These are phyloP conservation scores for Desmodesmus armatus DNA, from an alignment of 139 green algal genomes.

Conservation along the genomic window DNA sequence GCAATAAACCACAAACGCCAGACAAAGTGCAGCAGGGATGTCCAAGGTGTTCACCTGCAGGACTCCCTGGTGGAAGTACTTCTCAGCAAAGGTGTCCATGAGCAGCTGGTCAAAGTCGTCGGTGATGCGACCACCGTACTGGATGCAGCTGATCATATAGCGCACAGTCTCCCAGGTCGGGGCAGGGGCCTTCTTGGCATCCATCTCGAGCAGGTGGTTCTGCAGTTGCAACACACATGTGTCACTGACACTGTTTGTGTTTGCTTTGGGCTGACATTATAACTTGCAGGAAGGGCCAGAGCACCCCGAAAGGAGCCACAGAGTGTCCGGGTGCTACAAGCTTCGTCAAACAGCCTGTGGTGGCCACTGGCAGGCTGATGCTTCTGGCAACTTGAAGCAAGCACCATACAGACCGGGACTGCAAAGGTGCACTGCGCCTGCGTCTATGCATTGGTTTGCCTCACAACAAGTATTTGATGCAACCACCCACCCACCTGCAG, in stretches of 20 bases:
- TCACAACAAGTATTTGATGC: too few relatives aligned
- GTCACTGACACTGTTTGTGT: neutral
- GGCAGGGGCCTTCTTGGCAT: constrained; percentile 80
- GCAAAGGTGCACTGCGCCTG: neutral
- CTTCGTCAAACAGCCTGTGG: too few relatives aligned
- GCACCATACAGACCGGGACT: too few relatives aligned
- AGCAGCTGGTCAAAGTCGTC: constrained; percentile 95
- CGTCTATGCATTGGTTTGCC: too few relatives aligned
- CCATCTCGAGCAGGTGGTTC: constrained; percentile 96
- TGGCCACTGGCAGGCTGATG: too few relatives aligned
- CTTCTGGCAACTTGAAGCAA: too few relatives aligned
- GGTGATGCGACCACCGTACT: constrained; percentile 97
- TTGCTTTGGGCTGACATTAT: too few relatives aligned
- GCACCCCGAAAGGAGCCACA: neutral
- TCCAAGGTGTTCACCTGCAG: constrained; percentile 25
- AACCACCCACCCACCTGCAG: constrained; percentile 61
- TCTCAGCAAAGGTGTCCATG: constrained; percentile 94
- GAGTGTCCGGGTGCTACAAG: too few relatives aligned
- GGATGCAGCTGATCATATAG: constrained; percentile 95
- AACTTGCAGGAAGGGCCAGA: too few relatives aligned
- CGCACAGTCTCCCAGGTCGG: constrained; percentile 84
- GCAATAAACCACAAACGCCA: too few relatives aligned
- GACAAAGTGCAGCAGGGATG: neutral
- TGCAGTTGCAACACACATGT: constrained; percentile 48
- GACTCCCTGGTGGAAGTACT: constrained; percentile 72